Evolutionary conservation across 2,329 filamentous ascomycete genomes (phyloP).

Genomic region (Aspergillus sojae): DNA sequence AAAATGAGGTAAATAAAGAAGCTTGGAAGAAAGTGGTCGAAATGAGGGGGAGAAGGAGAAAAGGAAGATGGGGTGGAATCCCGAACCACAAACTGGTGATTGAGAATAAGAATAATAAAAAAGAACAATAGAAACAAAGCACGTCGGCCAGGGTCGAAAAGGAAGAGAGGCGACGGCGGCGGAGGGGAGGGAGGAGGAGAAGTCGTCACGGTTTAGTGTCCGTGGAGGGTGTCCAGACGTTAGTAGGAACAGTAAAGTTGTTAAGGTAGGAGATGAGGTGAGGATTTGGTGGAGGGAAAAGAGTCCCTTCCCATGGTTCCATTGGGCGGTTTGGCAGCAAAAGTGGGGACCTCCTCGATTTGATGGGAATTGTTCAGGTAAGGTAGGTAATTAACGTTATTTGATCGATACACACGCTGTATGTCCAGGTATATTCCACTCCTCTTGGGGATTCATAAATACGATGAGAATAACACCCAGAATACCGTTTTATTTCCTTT

Average conservation of each 20-base stretch:
- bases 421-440: not conserved
- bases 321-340: slow-evolving; percentile 7
- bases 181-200: not conserved
- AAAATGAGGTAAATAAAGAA: not conserved
- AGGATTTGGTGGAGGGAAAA: slow-evolving; percentile 4
- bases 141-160: not conserved
- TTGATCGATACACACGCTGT: not conserved
- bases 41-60: slow-evolving; percentile 10
- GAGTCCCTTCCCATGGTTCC: slow-evolving; percentile 6
- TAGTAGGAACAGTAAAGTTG: slow-evolving; percentile 1
- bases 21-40: slow-evolving; percentile 13
- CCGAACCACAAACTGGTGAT: not conserved
- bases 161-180: not conserved
- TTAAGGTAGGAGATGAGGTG: not conserved
- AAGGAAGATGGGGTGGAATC: slow-evolving; percentile 6
- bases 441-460: not conserved
- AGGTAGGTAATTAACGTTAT: not conserved
- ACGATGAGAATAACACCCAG: not conserved
- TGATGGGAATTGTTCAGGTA: not conserved
- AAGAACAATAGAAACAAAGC: not conserved
- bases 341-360: not conserved
- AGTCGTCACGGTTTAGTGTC: slow-evolving; percentile 3
- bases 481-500: too few relatives aligned
- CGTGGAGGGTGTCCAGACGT: not conserved
- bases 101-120: not conserved